A percentile compares a stretch with the other conserved stretches of the same genome.
Conservation (phyloP, 192 early-diverging fungal genomes). For the Neocallimastix lanati region DNA sequence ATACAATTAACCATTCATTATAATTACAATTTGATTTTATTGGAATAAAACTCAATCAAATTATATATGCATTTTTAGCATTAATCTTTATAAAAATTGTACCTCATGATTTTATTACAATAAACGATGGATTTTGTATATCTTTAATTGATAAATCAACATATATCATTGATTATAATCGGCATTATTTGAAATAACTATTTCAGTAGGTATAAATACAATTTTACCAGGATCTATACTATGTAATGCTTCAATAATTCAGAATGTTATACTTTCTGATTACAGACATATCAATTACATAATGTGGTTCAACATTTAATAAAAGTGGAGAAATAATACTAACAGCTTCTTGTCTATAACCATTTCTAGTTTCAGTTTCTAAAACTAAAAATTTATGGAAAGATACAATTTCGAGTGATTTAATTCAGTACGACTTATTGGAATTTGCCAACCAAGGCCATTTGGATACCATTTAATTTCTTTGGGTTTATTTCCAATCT, state of each 20-base stretch:
- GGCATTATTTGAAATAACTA: conserved; percentile 93
- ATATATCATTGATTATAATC: conserved; percentile 77
- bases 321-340: conserved; percentile 92
- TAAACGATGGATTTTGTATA: conserved; percentile 76
- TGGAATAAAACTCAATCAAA: conserved; percentile 96
- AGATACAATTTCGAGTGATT: conserved; percentile 47
- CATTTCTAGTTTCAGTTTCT: conserved; percentile 95
- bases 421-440: conserved; percentile 51
- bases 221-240: conserved; percentile 12
- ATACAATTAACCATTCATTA: too few species aligned
- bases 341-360: conserved; percentile 88
- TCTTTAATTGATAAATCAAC: conserved; percentile 89
- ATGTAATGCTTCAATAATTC: conserved; percentile 35
- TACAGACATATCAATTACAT: conserved; percentile 86
- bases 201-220: conserved; percentile 24
- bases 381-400: conserved; percentile 92
- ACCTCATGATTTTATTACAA: conserved; percentile 96
- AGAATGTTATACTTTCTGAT: conserved; percentile 95
- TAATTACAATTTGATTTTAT: too few species aligned
- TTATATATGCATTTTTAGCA: conserved; percentile 15
- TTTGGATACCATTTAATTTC: conserved; percentile 56
- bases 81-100: conserved; percentile 58
- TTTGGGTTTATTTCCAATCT: conserved; percentile 68
- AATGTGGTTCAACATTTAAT: conserved; percentile 67
- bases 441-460: conserved; percentile 78